Evolutionary conservation across 2,329 filamentous ascomycete genomes (phyloP).

Genomic region (Lachnum nothofagi): DNA sequence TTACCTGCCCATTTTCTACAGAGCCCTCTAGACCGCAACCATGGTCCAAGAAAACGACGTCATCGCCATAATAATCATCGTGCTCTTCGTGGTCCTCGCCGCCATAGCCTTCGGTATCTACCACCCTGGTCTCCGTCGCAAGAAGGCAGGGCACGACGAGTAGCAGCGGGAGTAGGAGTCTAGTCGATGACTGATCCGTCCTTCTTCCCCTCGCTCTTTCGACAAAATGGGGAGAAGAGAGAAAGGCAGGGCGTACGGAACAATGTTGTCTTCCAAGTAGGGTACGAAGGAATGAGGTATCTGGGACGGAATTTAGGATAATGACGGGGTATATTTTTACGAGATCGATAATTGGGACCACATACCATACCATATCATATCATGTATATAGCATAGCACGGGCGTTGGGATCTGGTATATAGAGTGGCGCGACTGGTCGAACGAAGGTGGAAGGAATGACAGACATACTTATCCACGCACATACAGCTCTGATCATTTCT

Average conservation of each 20-base stretch:
- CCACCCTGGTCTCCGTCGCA: conserved; percentile 51
- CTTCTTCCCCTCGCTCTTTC: background rate
- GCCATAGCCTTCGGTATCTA: conserved; percentile 60
- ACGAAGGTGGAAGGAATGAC: background rate
- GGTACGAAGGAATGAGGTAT: conserved; percentile 1
- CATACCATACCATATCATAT: background rate
- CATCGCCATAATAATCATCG: conserved; percentile 64
- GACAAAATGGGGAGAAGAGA: background rate
- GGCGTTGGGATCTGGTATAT: background rate
- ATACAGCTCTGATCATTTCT: background rate
- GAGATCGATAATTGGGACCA: no score
- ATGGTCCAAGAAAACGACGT: conserved; percentile 62
- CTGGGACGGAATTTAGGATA: conserved; percentile 5
- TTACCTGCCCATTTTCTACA: no score
- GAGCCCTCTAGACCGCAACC: no score
- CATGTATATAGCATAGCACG: conserved; percentile 16
- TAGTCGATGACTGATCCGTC: conserved; percentile 26
- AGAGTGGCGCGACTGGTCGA: background rate
- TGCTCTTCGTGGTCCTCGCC: conserved; percentile 59
- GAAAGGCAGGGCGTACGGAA: background rate
- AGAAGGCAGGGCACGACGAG: conserved; percentile 18
- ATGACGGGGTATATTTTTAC: background rate
- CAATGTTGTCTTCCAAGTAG: no score
- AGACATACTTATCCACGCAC: background rate
- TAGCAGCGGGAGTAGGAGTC: conserved; percentile 19